These are phyloP conservation scores for Onygenales sp. DNA, from an alignment of 2,329 filamentous ascomycete species.

Conservation along the genomic window DNA sequence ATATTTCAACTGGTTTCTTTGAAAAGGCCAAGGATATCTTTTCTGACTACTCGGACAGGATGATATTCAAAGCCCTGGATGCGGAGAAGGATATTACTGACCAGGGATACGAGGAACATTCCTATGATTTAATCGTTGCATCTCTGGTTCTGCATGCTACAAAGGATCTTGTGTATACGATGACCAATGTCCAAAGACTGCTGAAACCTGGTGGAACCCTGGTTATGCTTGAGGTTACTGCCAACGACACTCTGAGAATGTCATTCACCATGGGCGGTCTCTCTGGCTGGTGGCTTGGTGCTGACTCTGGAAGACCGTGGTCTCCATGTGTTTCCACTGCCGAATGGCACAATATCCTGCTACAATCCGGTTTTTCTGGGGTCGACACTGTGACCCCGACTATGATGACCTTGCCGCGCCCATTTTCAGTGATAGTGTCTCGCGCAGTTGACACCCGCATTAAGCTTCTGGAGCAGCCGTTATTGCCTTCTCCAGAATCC, in stretches of 20 bases:
- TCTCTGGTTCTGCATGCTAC: slow-evolving; percentile 19
- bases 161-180: slow-evolving; percentile 8
- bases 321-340: slow-evolving; percentile 6
- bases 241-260: slow-evolving; percentile 1
- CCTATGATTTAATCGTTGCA: slow-evolving; percentile 18
- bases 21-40: slow-evolving; percentile 21
- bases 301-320: slow-evolving; percentile 3
- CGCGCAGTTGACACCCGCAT: not conserved
- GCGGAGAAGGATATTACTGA: slow-evolving; percentile 10
- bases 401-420: not conserved
- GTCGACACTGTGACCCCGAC: slow-evolving; percentile 9
- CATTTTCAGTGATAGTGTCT: slow-evolving; percentile 1
- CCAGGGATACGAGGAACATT: slow-evolving; percentile 14
- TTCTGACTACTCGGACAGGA: slow-evolving; percentile 11
- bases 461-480: not conserved
- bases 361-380: slow-evolving; percentile 13
- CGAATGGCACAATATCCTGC: slow-evolving; percentile 17
- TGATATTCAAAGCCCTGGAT: slow-evolving; percentile 14
- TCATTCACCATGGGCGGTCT: slow-evolving; percentile 12
- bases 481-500: not conserved
- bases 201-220: slow-evolving; percentile 11
- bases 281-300: slow-evolving; percentile 12
- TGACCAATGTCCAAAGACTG: slow-evolving; percentile 12
- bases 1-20: slow-evolving; percentile 13
- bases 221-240: slow-evolving; percentile 11